These are phyloP conservation scores for Exophiala sp. DNA, from an alignment of 2,329 filamentous ascomycete species.

Conservation along the genomic window DNA sequence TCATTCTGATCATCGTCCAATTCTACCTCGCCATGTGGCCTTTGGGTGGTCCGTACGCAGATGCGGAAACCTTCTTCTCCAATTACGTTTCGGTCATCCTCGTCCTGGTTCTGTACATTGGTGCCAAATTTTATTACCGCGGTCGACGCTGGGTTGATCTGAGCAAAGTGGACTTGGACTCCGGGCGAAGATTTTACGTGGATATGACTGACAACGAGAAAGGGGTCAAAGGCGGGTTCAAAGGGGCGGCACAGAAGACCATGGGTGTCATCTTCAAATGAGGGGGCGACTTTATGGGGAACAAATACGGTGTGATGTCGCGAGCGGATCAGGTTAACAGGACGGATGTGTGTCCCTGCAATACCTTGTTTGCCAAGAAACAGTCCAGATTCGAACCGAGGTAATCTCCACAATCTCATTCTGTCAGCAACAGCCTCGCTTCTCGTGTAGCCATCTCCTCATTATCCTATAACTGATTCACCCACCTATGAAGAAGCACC, in stretches of 20 bases:
- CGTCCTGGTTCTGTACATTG: constrained; percentile 40
- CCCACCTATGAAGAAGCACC: too few relatives aligned
- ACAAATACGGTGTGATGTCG: too few relatives aligned
- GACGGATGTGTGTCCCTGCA: too few relatives aligned
- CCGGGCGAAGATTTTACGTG: constrained; percentile 9
- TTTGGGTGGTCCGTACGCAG: constrained; percentile 31
- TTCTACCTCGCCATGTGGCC: constrained; percentile 48
- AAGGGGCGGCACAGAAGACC: constrained; percentile 2
- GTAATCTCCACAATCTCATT: too few relatives aligned
- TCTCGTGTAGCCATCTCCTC: too few relatives aligned
- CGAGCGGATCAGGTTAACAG: too few relatives aligned
- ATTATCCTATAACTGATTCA: too few relatives aligned
- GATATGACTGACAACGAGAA: constrained; percentile 1
- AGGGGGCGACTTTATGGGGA: too few relatives aligned
- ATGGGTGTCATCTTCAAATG: constrained; percentile 1
- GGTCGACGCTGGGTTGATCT: constrained; percentile 23
- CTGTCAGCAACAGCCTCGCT: too few relatives aligned
- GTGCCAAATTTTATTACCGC: constrained; percentile 38
- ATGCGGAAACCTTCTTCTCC: constrained; percentile 43
- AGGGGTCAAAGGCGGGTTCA: not conserved
- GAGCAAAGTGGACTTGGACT: constrained; percentile 10
- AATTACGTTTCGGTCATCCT: constrained; percentile 44
- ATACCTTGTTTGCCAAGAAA: too few relatives aligned
- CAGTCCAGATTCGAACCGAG: too few relatives aligned
- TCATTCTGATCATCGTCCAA: constrained; percentile 43